These are phyloP conservation scores for Ceriops zippeliana DNA, from an alignment of 345 rosid species.

Conservation along the genomic window DNA sequence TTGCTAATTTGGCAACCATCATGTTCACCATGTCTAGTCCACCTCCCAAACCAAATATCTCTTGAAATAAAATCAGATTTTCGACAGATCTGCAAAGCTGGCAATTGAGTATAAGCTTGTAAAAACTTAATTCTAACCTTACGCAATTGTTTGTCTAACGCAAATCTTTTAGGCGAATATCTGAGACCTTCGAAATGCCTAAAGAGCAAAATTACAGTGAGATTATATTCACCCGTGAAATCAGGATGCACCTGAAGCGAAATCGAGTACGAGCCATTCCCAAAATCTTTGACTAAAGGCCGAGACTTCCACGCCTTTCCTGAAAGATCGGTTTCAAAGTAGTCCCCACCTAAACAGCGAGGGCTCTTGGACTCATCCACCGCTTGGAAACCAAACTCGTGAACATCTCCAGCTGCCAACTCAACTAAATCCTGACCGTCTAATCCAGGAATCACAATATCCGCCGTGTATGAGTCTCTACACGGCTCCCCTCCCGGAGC, in stretches of 20 bases:
- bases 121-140: constrained; percentile 42
- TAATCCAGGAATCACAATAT: constrained; percentile 48
- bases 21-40: constrained; percentile 83
- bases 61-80: constrained; percentile 51
- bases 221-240: constrained; percentile 65
- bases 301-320: constrained; percentile 86
- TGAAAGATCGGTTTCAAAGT: constrained; percentile 82
- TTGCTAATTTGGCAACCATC: constrained; percentile 55
- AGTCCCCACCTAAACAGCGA: constrained; percentile 80
- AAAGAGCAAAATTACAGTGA: constrained; percentile 69
- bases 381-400: constrained; percentile 62
- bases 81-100: constrained; percentile 47
- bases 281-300: constrained; percentile 73
- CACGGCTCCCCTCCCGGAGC: constrained; percentile 70
- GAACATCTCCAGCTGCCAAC: constrained; percentile 58
- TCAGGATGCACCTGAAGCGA: constrained; percentile 88
- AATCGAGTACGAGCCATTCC: constrained; percentile 69
- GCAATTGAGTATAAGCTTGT: constrained; percentile 34
- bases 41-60: constrained; percentile 80
- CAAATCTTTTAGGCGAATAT: constrained; percentile 61
- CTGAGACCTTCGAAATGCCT: constrained; percentile 74
- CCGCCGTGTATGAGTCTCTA: constrained; percentile 51
- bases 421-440: constrained; percentile 51
- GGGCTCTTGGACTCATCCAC: constrained; percentile 47
- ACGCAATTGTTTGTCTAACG: constrained; percentile 50